Percentiles rank a stretch among this genome's conserved stretches.
These are phyloP conservation scores for Aureobasidium sp. DNA, from an alignment of 2,329 filamentous ascomycete species.

Conservation along the genomic window DNA sequence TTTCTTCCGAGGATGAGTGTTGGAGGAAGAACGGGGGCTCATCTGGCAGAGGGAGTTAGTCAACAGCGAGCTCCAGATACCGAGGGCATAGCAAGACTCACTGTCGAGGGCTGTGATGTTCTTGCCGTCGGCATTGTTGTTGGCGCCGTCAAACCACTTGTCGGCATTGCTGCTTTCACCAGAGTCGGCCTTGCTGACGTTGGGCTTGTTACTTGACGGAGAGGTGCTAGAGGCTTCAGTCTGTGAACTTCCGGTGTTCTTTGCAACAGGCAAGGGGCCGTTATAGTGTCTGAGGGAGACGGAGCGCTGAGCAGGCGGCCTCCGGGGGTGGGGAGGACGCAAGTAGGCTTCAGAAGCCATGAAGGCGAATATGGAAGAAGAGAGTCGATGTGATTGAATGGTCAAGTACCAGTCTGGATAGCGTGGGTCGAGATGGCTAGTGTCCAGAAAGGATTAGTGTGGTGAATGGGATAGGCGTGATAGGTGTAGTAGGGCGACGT, in stretches of 20 bases:
- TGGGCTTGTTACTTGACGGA: conserved; percentile 32
- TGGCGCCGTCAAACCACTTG: conserved; percentile 44
- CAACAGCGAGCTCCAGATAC: background rate
- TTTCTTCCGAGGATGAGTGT: conserved; percentile 29
- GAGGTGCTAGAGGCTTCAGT: conserved; percentile 21
- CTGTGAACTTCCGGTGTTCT: conserved; percentile 7
- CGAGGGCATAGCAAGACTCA: conserved; percentile 16
- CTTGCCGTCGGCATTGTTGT: conserved; percentile 36
- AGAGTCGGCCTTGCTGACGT: conserved; percentile 33
- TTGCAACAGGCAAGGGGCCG: conserved; percentile 5
- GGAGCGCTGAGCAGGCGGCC: conserved; percentile 36
- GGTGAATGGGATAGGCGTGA: background rate
- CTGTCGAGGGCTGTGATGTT: conserved; percentile 33
- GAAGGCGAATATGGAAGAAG: background rate
- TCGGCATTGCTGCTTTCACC: conserved; percentile 45
- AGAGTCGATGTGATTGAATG: background rate
- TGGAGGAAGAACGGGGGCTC: conserved; percentile 37
- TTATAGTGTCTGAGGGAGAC: conserved; percentile 37
- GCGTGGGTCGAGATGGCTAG: background rate
- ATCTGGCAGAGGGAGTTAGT: conserved; percentile 21
- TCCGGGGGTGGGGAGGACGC: conserved; percentile 27
- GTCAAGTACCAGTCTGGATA: background rate
- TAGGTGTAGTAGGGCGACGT: background rate
- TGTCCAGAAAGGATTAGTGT: background rate
- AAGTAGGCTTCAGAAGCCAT: background rate